Evolutionary conservation across 1,139 yeast genomes (phyloP), one percentile per base, ranked within the genome.

Genomic region (Yamadazyma aaseri): DNA sequence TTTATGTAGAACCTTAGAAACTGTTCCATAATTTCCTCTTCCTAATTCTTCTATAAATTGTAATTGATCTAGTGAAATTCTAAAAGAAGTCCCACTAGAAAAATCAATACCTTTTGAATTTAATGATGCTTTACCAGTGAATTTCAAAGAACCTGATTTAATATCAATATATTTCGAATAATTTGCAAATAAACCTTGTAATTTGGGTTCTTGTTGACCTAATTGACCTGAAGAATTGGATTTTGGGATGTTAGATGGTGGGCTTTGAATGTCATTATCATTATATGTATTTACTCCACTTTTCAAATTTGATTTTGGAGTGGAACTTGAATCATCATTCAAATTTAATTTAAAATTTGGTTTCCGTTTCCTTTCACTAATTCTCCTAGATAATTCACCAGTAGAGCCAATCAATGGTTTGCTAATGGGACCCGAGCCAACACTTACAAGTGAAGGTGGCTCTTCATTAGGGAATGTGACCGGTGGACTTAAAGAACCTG

Each of bases 21-120:
- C 98, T 1, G 95, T 86, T 35, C 97, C 98, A 56, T 92, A 92
- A 61, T 92, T 92, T 8, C 98, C 98, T 34, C 90, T 76, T 2
- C 98, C 98, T 31, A 92, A 65, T 58, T 90, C 97, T 33, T 85
- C 95, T 25, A 81, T 56, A 44, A 84, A 77, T 52, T 89, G 94
- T 42, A 92, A 67, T 54, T 90, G 96, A 47, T 87, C 95, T 36
- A 89, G 71, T 2, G 95, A 83, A 29, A 94, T 87, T 40, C 86
- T 71, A 60, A 92, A 90, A 32, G 89, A 81, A 4, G 90, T 78
- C 0, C 98, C 98, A 32, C 86, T 79, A 29, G 86, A 78, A 50
- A 92, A 92, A 56, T 89, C 95, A 28, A 92, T 82, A 29, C 98
- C 98, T 46, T 86, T 79, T 0, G 97, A 82, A 51, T 92, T 95